Percentiles rank a stretch among this genome's conserved stretches.
Evolutionary conservation across 2,329 filamentous ascomycete genomes (phyloP).

Genomic region (Scedosporium dehoogii): DNA sequence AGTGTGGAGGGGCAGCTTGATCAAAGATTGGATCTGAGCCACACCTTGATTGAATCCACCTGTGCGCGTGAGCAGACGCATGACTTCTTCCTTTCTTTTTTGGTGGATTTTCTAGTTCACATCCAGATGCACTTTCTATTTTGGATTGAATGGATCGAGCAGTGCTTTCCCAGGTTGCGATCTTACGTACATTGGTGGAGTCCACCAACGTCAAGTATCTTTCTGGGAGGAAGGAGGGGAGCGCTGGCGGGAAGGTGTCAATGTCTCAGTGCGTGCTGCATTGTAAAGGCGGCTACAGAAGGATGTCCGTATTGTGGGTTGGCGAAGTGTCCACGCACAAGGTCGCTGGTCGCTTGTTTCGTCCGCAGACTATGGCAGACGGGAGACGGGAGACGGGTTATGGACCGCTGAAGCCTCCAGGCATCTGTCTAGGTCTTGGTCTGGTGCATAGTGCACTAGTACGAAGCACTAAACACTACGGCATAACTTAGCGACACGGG

Average conservation of each 20-base stretch:
- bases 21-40: slow-evolving; percentile 1
- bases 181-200: neutral
- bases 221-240: neutral
- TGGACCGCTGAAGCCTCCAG: too few species aligned
- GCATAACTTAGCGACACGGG: neutral
- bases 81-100: slow-evolving; percentile 1
- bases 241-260: neutral
- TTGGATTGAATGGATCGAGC: neutral
- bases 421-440: too few species aligned
- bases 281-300: neutral
- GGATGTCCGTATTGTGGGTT: neutral
- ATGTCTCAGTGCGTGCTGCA: neutral
- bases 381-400: neutral
- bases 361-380: neutral
- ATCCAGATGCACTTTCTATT: neutral
- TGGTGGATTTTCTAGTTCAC: neutral
- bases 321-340: too few species aligned
- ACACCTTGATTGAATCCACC: neutral
- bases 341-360: neutral
- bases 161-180: neutral
- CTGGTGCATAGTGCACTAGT: too few species aligned
- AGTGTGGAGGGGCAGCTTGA: slow-evolving; percentile 4
- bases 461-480: too few species aligned
- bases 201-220: neutral
- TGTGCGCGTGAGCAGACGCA: slow-evolving; percentile 5